These are phyloP conservation scores for Naganishia albida DNA, from an alignment of 1,284 basidiomycete species.

Conservation along the genomic window DNA sequence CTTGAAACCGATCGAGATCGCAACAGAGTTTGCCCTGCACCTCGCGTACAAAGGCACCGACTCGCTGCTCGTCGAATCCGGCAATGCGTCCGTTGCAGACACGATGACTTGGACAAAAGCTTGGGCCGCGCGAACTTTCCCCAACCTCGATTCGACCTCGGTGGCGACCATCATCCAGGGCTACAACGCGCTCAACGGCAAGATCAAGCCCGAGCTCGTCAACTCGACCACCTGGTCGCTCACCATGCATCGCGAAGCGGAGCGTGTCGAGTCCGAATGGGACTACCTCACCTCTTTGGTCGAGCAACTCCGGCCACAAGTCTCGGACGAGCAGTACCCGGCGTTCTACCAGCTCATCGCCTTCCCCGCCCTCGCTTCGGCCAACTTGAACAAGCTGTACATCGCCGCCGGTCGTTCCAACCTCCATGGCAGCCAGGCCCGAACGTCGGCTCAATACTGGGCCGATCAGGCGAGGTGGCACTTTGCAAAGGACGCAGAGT, in stretches of 20 bases:
- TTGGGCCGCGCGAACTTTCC: constrained; percentile 70
- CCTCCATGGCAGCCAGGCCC: constrained; percentile 64
- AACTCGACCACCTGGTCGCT: constrained; percentile 66
- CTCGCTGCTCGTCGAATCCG: constrained; percentile 50
- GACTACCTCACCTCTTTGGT: constrained; percentile 59
- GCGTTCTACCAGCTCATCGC: constrained; percentile 70
- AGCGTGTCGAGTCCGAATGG: constrained; percentile 61
- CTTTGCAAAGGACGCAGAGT: constrained; percentile 38
- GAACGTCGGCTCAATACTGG: constrained; percentile 63
- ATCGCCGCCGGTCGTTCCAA: constrained; percentile 61
- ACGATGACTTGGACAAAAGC: constrained; percentile 56
- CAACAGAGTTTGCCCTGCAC: constrained; percentile 68
- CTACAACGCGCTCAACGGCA: constrained; percentile 63
- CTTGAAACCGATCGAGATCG: constrained; percentile 68
- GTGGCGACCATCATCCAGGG: constrained; percentile 62
- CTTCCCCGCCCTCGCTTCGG: constrained; percentile 58
- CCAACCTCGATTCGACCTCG: constrained; percentile 53
- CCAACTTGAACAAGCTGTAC: constrained; percentile 62
- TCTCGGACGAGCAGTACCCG: constrained; percentile 58
- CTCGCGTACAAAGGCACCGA: constrained; percentile 64
- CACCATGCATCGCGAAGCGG: constrained; percentile 67
- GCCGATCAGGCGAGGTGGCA: constrained; percentile 60
- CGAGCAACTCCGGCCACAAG: constrained; percentile 60
- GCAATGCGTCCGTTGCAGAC: constrained; percentile 56
- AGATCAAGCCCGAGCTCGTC: constrained; percentile 68